Conservation (phyloP, 257 asterid genomes). For the Solanum lignicaule region DNA sequence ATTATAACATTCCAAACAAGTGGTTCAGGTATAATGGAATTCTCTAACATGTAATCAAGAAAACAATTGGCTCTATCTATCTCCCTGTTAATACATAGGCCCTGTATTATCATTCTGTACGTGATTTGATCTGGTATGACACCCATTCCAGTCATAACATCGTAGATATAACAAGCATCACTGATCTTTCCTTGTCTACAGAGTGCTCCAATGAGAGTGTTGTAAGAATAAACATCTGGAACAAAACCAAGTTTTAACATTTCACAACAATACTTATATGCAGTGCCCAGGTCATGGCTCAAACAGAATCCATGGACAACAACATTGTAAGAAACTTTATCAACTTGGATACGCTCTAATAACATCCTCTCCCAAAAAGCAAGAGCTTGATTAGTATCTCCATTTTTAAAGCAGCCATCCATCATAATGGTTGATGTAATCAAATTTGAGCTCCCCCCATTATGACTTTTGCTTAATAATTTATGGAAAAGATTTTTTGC, state of each 20-base stretch:
- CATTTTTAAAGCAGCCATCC: conserved; percentile 67
- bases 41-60: conserved; percentile 46
- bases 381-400: conserved; percentile 45
- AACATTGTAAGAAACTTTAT: conserved; percentile 73
- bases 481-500: conserved; percentile 45
- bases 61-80: conserved; percentile 36
- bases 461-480: conserved; percentile 31
- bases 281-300: conserved; percentile 34
- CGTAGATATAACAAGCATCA: conserved; percentile 64
- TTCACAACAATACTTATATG: conserved; percentile 28
- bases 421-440: conserved; percentile 65
- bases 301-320: conserved; percentile 49
- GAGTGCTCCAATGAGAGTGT: conserved; percentile 53
- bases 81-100: conserved; percentile 48
- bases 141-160: conserved; percentile 66
- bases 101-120: conserved; percentile 61
- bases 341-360: conserved; percentile 27
- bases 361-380: conserved; percentile 39
- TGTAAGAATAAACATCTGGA: conserved; percentile 63
- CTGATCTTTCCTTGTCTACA: conserved; percentile 48
- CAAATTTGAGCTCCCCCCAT: conserved; percentile 24
- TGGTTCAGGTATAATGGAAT: conserved; percentile 44
- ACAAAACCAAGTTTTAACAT: conserved; percentile 62
- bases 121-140: conserved; percentile 59
- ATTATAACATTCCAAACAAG: conserved; percentile 68